Conservation (phyloP, 2,329 filamentous ascomycete genomes). For the Ophiostoma tasmaniense region DNA sequence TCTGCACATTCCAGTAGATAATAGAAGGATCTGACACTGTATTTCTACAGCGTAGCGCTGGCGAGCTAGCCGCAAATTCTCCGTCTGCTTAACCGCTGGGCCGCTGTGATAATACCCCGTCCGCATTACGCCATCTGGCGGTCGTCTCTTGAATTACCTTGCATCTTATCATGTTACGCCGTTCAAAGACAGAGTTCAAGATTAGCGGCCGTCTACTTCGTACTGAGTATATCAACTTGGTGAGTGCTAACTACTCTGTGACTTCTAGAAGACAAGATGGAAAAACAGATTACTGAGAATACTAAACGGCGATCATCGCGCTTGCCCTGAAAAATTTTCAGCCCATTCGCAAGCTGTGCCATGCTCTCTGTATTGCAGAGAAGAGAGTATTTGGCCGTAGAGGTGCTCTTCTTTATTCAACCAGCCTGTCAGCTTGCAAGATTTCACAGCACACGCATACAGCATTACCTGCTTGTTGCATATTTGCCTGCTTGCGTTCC, state of each 20-base stretch:
- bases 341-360: neutral
- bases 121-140: neutral
- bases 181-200: too few relatives aligned
- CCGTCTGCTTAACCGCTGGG: neutral
- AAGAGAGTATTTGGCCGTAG: too few relatives aligned
- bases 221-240: too few relatives aligned
- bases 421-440: neutral
- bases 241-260: too few relatives aligned
- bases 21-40: neutral
- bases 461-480: neutral
- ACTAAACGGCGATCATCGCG: neutral
- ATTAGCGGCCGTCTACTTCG: too few relatives aligned
- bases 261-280: neutral
- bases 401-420: neutral
- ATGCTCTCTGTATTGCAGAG: too few relatives aligned
- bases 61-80: slow-evolving; percentile 12
- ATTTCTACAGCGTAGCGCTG: neutral
- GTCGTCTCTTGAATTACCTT: neutral
- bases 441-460: neutral
- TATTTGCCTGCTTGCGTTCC: neutral
- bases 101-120: neutral
- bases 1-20: too few relatives aligned
- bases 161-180: too few relatives aligned
- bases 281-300: neutral
- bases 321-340: neutral